Base-by-base conservation (phyloP, 139 green algal species). In the Volvox africanus region DNA sequence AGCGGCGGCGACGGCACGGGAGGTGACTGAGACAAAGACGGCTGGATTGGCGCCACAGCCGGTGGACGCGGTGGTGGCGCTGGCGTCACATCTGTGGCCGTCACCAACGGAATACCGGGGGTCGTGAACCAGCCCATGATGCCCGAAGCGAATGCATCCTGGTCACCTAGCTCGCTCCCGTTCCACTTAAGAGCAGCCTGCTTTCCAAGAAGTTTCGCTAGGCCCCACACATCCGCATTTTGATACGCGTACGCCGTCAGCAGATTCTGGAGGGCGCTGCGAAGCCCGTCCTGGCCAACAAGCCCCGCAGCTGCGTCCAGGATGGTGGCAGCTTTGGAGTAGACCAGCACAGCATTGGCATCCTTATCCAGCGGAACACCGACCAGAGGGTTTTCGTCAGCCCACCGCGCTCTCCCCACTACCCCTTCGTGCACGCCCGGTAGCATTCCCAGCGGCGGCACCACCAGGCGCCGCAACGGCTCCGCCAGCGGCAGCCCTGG, bases 311-410 rank as follows among this genome's bases (percentile, higher is more conserved):
- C 85, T 16, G 82, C 82, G n/a, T 75, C 85, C 24, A 89, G 44
- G 1, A 73, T 76, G 37, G 85, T 33, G n/a, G 85, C 85, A 0
- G 69, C n/a, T 68, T 89, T 88, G 83, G 67, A 28, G 67, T 88
- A 88, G 12, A 68, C 24, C 0, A 81, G 32, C 2, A 78, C 33
- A 11, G 61, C 21, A 0, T 18, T 13, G 5, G 81, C n/a, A 9
- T 18, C 20, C 30, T 61, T 26, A 16, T 26, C 35, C 33, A 80
- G 33, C 33, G 35, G 28, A 2, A 62, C 6, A 22, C 65, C 33
- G 21, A 65, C 65, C 32, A 18, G 20, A 3, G 82, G 82, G 82
- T 88, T 67, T 33, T 88, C 82, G 19, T 88, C 82, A 3, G 50
- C 22, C 82, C 82, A 88, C 2, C 82, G 33, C 5, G 84, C 36